These are phyloP conservation scores for Epichloe bromicola DNA, from an alignment of 2,329 filamentous ascomycete genomes.

Conservation along the genomic window DNA sequence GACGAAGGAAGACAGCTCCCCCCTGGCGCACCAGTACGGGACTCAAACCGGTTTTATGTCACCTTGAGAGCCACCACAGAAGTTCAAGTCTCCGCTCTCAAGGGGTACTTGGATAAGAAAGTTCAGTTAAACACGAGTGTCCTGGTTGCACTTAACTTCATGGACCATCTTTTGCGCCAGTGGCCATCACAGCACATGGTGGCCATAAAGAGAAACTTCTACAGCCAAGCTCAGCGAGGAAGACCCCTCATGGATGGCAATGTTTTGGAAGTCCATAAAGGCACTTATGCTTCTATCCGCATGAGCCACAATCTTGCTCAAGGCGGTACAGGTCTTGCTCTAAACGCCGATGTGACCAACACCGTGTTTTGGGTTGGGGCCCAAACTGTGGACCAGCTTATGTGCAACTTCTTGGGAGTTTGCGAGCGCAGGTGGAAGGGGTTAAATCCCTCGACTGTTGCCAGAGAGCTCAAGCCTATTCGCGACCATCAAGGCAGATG, in stretches of 20 bases:
- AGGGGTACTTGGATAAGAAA: conserved; percentile 50
- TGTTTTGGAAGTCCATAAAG: conserved; percentile 71
- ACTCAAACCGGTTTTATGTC: conserved; percentile 42
- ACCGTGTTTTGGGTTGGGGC: conserved; percentile 64
- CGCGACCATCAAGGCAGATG: conserved; percentile 12
- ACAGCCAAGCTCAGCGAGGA: conserved; percentile 38
- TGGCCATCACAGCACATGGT: conserved; percentile 55
- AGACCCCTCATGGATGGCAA: conserved; percentile 40
- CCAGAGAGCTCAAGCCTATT: conserved; percentile 23
- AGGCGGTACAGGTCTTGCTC: conserved; percentile 49
- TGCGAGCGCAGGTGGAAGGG: conserved; percentile 17
- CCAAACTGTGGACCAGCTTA: conserved; percentile 25
- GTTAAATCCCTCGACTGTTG: conserved; percentile 14
- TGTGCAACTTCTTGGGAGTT: conserved; percentile 20
- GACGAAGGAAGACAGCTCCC: conserved; percentile 47
- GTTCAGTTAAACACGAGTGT: conserved; percentile 51
- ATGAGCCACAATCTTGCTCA: conserved; percentile 44
- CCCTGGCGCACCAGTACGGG: conserved; percentile 17
- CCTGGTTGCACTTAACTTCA: conserved; percentile 73
- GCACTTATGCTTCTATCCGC: conserved; percentile 76
- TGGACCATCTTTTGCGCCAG: conserved; percentile 81
- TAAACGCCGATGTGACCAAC: conserved; percentile 89
- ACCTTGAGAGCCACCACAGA: conserved; percentile 50
- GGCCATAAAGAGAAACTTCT: conserved; percentile 74
- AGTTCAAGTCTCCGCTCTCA: conserved; percentile 54